phyloP scores from a whole-genome alignment of 164 flowering plant species.

The Saururus chinensis region DNA sequence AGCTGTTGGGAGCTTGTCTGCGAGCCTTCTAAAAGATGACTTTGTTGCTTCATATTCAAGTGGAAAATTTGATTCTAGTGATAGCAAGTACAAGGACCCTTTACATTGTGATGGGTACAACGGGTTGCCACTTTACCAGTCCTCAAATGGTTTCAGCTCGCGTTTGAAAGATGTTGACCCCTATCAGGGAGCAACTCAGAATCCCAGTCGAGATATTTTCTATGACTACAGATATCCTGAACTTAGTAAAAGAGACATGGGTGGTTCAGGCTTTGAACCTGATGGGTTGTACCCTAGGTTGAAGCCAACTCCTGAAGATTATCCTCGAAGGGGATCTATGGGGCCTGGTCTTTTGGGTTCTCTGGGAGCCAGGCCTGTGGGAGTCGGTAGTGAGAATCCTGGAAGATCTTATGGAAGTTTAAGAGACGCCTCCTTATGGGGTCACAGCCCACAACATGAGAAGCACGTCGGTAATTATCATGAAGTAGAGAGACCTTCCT shows the following conservation, averaged over 20 bases:
- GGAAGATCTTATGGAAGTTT: slow-evolving; percentile 9
- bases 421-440: slow-evolving; percentile 13
- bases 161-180: slow-evolving; percentile 4
- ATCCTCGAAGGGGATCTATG: slow-evolving; percentile 12
- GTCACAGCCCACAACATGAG: slow-evolving; percentile 14
- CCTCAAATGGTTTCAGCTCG: slow-evolving; percentile 1
- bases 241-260: slow-evolving; percentile 17
- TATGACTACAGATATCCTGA: slow-evolving; percentile 14
- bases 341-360: slow-evolving; percentile 15
- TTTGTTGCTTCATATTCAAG: slow-evolving; percentile 5
- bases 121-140: slow-evolving; percentile 4
- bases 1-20: slow-evolving; percentile 13
- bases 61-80: slow-evolving; percentile 4
- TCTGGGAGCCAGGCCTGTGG: slow-evolving; percentile 8
- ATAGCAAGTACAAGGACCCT: slow-evolving; percentile 5
- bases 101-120: slow-evolving; percentile 6
- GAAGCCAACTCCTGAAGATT: slow-evolving; percentile 12
- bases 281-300: slow-evolving; percentile 14
- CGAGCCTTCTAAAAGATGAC: slow-evolving; percentile 14
- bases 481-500: slow-evolving; percentile 8
- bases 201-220: slow-evolving; percentile 10
- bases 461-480: slow-evolving; percentile 7
- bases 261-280: slow-evolving; percentile 4
- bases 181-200: slow-evolving; percentile 6
- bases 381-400: slow-evolving; percentile 1